Evolutionary conservation across 2,329 filamentous ascomycete genomes (phyloP).

Genomic region (Stemphylium vesicarium): DNA sequence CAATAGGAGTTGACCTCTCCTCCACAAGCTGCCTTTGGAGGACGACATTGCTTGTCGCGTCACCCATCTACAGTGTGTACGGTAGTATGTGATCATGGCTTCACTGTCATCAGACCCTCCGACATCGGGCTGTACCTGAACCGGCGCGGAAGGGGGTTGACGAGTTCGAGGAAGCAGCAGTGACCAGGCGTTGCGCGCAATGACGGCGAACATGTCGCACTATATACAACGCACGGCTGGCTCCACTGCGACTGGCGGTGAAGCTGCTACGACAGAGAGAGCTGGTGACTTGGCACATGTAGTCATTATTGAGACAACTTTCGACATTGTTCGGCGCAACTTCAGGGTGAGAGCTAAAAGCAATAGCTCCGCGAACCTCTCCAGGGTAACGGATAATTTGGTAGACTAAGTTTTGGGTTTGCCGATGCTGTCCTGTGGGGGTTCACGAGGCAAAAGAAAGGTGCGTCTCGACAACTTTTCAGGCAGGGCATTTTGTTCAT

Average conservation of each 20-base stretch:
- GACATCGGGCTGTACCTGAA: neutral
- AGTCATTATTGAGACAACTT: constrained; percentile 13
- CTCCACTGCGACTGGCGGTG: constrained; percentile 36
- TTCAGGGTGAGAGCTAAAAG: constrained; percentile 3
- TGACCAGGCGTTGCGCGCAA: constrained; percentile 7
- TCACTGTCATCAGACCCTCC: constrained; percentile 2
- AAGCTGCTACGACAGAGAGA: constrained; percentile 14
- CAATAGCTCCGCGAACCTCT: neutral
- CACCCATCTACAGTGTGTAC: constrained; percentile 14
- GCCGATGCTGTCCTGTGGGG: neutral
- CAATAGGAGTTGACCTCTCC: constrained; percentile 32
- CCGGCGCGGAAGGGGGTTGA: neutral
- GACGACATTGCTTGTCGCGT: constrained; percentile 24
- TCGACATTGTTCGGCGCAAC: neutral
- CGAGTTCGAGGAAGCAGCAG: neutral
- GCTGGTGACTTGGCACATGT: constrained; percentile 17
- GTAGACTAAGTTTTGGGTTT: neutral
- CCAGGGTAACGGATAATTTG: neutral
- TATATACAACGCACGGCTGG: constrained; percentile 25
- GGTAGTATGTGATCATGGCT: constrained; percentile 7
- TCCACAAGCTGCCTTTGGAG: constrained; percentile 36
- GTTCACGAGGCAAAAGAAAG: neutral
- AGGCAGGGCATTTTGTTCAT: neutral
- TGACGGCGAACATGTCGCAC: neutral
- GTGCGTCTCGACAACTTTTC: too few species aligned